Evolutionary conservation across 148 eudicot species (phyloP).

Genomic region (Heliosperma pusillum): DNA sequence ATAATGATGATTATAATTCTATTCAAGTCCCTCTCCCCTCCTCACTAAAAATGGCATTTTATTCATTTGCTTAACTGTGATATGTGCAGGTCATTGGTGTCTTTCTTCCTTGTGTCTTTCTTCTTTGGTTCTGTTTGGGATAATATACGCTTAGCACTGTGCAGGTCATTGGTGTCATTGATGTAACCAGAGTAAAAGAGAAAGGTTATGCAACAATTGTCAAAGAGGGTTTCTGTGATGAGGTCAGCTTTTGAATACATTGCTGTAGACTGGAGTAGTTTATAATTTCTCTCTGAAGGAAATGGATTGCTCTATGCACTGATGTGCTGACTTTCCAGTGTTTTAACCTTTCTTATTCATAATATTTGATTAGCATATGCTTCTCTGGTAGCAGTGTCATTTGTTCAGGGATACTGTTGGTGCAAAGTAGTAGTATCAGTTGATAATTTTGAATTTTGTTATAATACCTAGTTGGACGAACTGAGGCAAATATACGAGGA

Average conservation of each 20-base stretch:
- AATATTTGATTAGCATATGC: no score
- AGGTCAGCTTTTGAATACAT: constrained; percentile 46
- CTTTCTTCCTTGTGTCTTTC: constrained; percentile 3
- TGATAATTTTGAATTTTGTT: constrained; percentile 18
- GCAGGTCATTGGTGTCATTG: constrained; percentile 87
- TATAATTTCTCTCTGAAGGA: constrained; percentile 5
- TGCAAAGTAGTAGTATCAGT: background rate
- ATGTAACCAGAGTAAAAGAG: constrained; percentile 77
- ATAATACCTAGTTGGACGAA: constrained; percentile 71
- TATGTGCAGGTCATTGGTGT: no score
- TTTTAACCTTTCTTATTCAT: no score
- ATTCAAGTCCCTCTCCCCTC: background rate
- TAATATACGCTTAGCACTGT: constrained; percentile 13
- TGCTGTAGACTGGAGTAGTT: background rate
- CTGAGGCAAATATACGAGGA: constrained; percentile 95
- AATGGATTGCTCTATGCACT: no score
- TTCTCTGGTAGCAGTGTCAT: background rate
- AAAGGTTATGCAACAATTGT: constrained; percentile 81
- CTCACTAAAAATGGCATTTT: background rate
- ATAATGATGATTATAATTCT: background rate
- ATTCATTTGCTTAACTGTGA: background rate
- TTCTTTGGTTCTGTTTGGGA: background rate
- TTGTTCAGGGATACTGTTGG: background rate
- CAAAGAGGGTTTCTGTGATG: constrained; percentile 92
- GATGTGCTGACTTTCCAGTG: no score